Evolutionary conservation across 106 monocot genomes (phyloP), one percentile per base, ranked within the genome.

Genomic region (Dioscorea dumetorum): DNA sequence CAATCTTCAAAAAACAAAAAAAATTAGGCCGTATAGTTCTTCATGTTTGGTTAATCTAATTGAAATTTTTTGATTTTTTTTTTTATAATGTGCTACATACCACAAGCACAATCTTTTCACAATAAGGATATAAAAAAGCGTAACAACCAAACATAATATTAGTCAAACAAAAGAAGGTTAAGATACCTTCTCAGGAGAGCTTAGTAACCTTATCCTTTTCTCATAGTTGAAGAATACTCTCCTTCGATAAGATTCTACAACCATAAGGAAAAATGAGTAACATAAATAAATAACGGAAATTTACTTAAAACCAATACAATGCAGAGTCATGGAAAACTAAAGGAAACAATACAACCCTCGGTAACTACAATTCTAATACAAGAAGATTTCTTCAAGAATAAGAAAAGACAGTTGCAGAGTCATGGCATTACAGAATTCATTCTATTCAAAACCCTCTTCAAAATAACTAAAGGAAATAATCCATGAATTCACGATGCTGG

Each of bases 201-300:
- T 95, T 50, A 69, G 63, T 60, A 88, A 50, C 71, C 95, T 83
- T 51, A 95, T 73, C 49, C 95, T 50, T 80, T 91, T 95, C 83
- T 95, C 95, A 70, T 95, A 95, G 58, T 91, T 95, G 72, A 95
- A 95, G 67, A 95, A 95, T 62, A 95, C 87, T 76, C 77, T 91
- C 74, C 74, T 88, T 16, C 95, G 75, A 72, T 78, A 91, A 49
- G 87, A 87, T 61, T 91, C 94, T 95, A 83, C n/a, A 48, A 74
- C 34, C 22, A 53, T 6, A 41, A 41, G 41, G 41, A 48, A 22
- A 24, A 49, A 58, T 28, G 31, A 19, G 19, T 41, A 53, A 28
- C 2, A 28, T 28, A 28, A 28, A 28, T 28, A 28, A 28, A 28
- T 28, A 28, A 1, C 28, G 28, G 2, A 1, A 28, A 28, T 28